A percentile compares a stretch with the other conserved stretches of the same genome.
phyloP scores from a whole-genome alignment of 2,329 filamentous ascomycete genomes.

The Curvularia verruculosa region DNA sequence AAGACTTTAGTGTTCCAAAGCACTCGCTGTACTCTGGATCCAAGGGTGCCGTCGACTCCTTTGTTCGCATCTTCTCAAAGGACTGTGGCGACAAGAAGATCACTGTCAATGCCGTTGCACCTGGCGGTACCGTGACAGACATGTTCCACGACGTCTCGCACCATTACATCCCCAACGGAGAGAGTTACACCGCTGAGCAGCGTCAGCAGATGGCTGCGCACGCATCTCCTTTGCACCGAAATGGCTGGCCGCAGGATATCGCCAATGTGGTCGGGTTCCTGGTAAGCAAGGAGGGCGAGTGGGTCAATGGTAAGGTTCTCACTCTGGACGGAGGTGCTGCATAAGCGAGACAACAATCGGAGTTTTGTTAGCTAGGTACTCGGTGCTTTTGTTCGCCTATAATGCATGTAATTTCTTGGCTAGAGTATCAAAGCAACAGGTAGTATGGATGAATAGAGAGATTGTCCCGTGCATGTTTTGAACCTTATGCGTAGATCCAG shows the following conservation, averaged over 20 bases:
- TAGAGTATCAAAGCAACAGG: no score
- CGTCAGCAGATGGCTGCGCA: constrained; percentile 51
- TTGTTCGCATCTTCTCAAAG: constrained; percentile 70
- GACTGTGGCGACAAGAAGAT: constrained; percentile 70
- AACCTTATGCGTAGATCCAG: background rate
- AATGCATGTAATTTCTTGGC: background rate
- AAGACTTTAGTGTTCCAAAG: constrained; percentile 68
- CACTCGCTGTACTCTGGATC: constrained; percentile 72
- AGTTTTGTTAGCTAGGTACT: background rate
- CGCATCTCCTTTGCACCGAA: constrained; percentile 52
- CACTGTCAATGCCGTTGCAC: constrained; percentile 73
- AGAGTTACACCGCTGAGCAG: constrained; percentile 8
- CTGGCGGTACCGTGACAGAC: constrained; percentile 73
- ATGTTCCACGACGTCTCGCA: constrained; percentile 72
- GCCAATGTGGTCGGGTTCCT: constrained; percentile 44
- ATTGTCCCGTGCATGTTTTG: background rate
- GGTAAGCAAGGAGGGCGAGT: constrained; percentile 41
- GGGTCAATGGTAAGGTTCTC: constrained; percentile 39
- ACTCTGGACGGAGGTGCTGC: constrained; percentile 17
- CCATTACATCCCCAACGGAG: constrained; percentile 53
- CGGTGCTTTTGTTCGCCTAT: background rate
- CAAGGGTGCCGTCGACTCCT: constrained; percentile 72
- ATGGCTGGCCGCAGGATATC: constrained; percentile 51
- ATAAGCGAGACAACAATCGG: background rate
- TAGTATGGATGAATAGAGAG: background rate